A percentile compares a stretch with the other conserved stretches of the same genome.
Conservation (phyloP, 768 basidiomycete species). For the Obba rivulosa region DNA sequence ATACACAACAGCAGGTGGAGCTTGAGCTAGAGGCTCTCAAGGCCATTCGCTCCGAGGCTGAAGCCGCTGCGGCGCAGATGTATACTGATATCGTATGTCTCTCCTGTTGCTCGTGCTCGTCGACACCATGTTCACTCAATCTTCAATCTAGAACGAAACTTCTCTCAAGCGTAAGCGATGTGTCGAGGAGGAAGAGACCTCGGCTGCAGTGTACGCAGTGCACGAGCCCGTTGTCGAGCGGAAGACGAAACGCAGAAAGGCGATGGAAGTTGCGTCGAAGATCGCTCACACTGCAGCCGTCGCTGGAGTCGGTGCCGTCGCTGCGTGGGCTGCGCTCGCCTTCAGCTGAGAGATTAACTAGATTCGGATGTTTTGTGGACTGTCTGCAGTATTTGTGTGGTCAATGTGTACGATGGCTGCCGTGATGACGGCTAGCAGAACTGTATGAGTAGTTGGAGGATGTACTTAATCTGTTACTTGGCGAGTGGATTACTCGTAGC, state of each 20-base stretch:
- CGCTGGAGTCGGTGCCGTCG: slow-evolving; percentile 62
- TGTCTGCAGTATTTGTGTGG: too few relatives aligned
- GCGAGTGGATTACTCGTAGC: too few relatives aligned
- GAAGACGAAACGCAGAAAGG: slow-evolving; percentile 29
- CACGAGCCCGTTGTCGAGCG: slow-evolving; percentile 7
- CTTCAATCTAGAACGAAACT: slow-evolving; percentile 17
- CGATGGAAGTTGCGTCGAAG: slow-evolving; percentile 36
- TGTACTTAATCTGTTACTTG: too few relatives aligned
- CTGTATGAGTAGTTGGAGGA: too few relatives aligned
- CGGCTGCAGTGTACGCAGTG: not conserved
- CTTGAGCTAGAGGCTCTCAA: slow-evolving; percentile 41
- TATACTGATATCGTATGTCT: slow-evolving; percentile 6
- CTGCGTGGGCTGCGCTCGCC: slow-evolving; percentile 70
- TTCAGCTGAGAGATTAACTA: slow-evolving; percentile 38
- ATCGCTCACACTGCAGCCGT: slow-evolving; percentile 57
- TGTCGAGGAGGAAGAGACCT: slow-evolving; percentile 22
- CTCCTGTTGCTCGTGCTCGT: slow-evolving; percentile 3
- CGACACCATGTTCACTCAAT: slow-evolving; percentile 5
- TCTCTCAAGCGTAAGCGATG: slow-evolving; percentile 62
- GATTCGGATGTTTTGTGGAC: too few relatives aligned
- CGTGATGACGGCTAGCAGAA: too few relatives aligned
- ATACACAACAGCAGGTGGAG: slow-evolving; percentile 30
- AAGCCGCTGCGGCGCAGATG: not conserved
- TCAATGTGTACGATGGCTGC: too few relatives aligned
- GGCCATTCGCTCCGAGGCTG: slow-evolving; percentile 33